Evolutionary conservation across 257 asterid species (phyloP).

Genomic region (Eucommia ulmoides): DNA sequence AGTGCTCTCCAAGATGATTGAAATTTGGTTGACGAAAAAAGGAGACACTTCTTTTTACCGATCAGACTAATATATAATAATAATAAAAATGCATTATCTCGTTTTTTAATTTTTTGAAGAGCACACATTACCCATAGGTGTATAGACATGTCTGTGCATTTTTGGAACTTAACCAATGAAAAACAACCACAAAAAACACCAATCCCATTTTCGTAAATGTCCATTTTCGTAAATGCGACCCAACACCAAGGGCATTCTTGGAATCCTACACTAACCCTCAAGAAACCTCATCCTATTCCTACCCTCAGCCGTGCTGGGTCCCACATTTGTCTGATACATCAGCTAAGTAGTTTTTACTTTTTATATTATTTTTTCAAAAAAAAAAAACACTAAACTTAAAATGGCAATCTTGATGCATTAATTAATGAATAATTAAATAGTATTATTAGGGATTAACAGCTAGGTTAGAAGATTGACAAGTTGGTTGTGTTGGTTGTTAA

Average conservation of each 20-base stretch:
- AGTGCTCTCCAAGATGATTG: too few species aligned
- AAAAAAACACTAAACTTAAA: too few species aligned
- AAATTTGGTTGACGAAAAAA: too few species aligned
- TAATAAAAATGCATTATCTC: too few species aligned
- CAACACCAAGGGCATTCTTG: neutral
- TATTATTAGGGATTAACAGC: slow-evolving; percentile 21
- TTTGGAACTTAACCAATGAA: neutral
- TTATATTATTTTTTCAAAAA: too few species aligned
- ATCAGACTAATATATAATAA: too few species aligned
- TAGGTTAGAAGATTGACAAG: slow-evolving; percentile 19
- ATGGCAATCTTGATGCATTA: slow-evolving; percentile 12
- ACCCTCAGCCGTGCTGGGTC: slow-evolving; percentile 25
- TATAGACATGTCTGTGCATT: too few species aligned
- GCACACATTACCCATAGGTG: too few species aligned
- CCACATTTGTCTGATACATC: slow-evolving; percentile 26
- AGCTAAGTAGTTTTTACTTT: too few species aligned
- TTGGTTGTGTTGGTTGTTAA: slow-evolving; percentile 18
- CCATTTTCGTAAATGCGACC: neutral
- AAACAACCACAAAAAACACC: neutral
- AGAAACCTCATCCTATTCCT: slow-evolving; percentile 17
- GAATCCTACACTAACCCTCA: slow-evolving; percentile 4
- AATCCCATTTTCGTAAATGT: neutral
- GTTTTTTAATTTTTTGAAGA: too few species aligned
- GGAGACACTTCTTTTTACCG: too few species aligned
- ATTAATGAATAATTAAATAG: slow-evolving; percentile 9